These are phyloP conservation scores for Lepidium sativum DNA, from an alignment of 345 rosid species.

Conservation along the genomic window DNA sequence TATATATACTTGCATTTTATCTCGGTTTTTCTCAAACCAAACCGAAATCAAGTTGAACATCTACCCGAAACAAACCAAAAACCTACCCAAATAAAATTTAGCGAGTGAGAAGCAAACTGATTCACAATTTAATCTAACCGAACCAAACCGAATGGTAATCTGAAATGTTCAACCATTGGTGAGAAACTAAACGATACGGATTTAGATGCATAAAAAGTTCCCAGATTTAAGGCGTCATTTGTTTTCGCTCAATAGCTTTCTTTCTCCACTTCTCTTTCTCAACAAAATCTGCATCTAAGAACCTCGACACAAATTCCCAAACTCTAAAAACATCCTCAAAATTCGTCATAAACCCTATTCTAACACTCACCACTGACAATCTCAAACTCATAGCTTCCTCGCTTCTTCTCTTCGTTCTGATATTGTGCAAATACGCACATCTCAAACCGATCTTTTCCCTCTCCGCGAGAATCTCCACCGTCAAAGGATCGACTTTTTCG, in stretches of 20 bases:
- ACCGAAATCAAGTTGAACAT: neutral
- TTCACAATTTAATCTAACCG: no score
- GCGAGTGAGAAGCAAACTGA: neutral
- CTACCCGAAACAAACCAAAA: neutral
- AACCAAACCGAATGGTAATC: no score
- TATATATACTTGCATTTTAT: neutral
- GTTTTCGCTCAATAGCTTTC: slow-evolving; percentile 40
- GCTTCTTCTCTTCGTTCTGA: slow-evolving; percentile 23
- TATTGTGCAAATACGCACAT: slow-evolving; percentile 38
- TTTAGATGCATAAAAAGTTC: neutral
- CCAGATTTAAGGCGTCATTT: neutral
- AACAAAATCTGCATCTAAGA: slow-evolving; percentile 87
- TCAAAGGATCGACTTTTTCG: slow-evolving; percentile 50
- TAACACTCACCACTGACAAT: slow-evolving; percentile 46
- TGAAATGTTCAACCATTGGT: no score
- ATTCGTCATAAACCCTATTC: slow-evolving; percentile 61
- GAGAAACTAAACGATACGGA: neutral
- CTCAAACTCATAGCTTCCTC: slow-evolving; percentile 5
- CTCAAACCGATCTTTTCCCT: slow-evolving; percentile 52
- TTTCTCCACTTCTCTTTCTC: slow-evolving; percentile 93
- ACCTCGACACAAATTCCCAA: slow-evolving; percentile 71
- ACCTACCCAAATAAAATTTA: neutral
- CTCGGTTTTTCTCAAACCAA: neutral
- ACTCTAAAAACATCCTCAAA: slow-evolving; percentile 69
- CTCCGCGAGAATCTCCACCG: slow-evolving; percentile 73